Evolutionary conservation across 805 yeast genomes (phyloP).

Genomic region (Candida hispaniensis): DNA sequence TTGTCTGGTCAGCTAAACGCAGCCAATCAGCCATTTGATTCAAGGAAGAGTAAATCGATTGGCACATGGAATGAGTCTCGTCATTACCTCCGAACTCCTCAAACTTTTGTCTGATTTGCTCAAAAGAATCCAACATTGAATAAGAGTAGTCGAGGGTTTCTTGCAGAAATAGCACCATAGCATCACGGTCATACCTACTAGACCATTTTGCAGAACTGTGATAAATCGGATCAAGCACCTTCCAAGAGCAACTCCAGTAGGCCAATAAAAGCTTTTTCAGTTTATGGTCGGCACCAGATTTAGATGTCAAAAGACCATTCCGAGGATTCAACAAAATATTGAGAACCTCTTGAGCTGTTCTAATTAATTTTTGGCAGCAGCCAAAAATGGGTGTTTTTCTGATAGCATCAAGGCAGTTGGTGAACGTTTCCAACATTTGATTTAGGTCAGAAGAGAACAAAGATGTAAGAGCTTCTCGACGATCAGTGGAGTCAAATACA

Average conservation of each 20-base stretch:
- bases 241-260: conserved; percentile 70
- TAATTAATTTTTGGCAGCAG: conserved; percentile 64
- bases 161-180: conserved; percentile 70
- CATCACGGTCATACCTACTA: conserved; percentile 40
- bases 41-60: conserved; percentile 44
- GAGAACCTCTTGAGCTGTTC: conserved; percentile 64
- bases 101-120: conserved; percentile 31
- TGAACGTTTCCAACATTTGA: conserved; percentile 41
- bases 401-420: conserved; percentile 36
- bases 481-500: conserved; percentile 59
- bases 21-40: conserved; percentile 68
- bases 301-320: conserved; percentile 40
- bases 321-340: conserved; percentile 56
- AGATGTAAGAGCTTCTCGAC: conserved; percentile 61
- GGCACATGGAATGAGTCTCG: conserved; percentile 29
- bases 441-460: conserved; percentile 38
- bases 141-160: conserved; percentile 76
- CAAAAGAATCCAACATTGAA: conserved; percentile 52
- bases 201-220: conserved; percentile 71
- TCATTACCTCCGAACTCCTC: conserved; percentile 7
- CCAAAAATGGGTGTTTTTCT: conserved; percentile 45
- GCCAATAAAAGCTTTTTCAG: conserved; percentile 26
- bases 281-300: conserved; percentile 24
- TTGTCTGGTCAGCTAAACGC: conserved; percentile 65
- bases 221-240: conserved; percentile 56